Base-by-base conservation (phyloP, 306 rosid genomes). In the Biancaea sappan region DNA sequence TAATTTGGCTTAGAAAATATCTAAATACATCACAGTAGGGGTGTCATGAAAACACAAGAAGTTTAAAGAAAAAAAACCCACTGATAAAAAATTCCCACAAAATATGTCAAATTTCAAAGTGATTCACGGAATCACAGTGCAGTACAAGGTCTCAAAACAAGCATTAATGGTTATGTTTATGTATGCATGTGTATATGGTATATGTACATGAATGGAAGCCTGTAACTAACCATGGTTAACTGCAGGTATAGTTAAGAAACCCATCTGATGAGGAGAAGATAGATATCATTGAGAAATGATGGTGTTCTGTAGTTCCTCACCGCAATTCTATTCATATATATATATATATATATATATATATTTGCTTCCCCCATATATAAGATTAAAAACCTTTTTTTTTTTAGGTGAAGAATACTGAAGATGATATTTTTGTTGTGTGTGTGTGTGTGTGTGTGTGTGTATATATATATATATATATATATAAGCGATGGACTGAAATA, bases 271-370 rank as follows among this genome's bases (percentile, higher is more conserved):
- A 83, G 70, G 81, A 84, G 80, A 67, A 75, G 73, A 90, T 59
- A 14, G 38, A 25, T 56, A 60, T 92, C 90, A 94, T 94, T 94
- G 92, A 81, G 93, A 83, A 92, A 91, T 94, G 93, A 94, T 94
- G 89, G 77, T 69, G 91, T 88, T 83, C 68, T 86, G 91, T 91
- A 91, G 89, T 91, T 81, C 52, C 71, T 64, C 52, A 56, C 75
- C 52, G 66, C 70, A 51, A 78, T 67, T 73, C 11, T 28, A 63
- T 60, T 79, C 48, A 56, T 46, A 35, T 28, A 18, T 12, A 28
- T 54, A 22, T 66, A 16, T 62, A 52, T 68, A 28, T 22, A 6
- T 22, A 15, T 21, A 44, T 28, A 10, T 24, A 24, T n/a, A 70
- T 54, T 64, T 65, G 43, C 40, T 4, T 48, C 24, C 2, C 76